phyloP scores from a whole-genome alignment of 1,284 basidiomycete genomes.

The Calocybe gambosa region DNA sequence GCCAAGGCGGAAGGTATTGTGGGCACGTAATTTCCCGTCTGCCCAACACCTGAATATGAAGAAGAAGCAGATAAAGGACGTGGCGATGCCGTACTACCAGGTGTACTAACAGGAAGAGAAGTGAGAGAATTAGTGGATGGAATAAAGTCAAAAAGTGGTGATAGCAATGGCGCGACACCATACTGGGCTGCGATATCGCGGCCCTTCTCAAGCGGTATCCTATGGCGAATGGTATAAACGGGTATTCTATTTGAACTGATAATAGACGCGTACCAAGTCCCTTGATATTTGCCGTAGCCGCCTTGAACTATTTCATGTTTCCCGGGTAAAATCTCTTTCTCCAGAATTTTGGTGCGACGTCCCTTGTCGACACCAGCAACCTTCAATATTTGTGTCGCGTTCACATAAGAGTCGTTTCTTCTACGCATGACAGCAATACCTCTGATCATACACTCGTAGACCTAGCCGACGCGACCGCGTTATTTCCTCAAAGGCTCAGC shows the following conservation, averaged over 20 bases:
- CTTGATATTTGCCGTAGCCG: slow-evolving; percentile 99
- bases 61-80: slow-evolving; percentile 49
- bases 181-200: slow-evolving; percentile 88
- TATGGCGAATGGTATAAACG: slow-evolving; percentile 24
- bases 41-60: slow-evolving; percentile 39
- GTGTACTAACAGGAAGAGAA: slow-evolving; percentile 50
- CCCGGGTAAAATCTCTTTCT: slow-evolving; percentile 94
- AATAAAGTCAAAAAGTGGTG: slow-evolving; percentile 88
- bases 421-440: slow-evolving; percentile 98
- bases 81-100: slow-evolving; percentile 40
- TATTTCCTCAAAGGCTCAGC: slow-evolving; percentile 17
- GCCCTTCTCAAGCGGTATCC: slow-evolving; percentile 91
- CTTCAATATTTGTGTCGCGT: slow-evolving; percentile 99
- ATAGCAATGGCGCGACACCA: slow-evolving; percentile 78
- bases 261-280: slow-evolving; percentile 74
- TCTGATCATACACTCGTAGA: slow-evolving; percentile 95
- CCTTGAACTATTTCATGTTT: slow-evolving; percentile 99
- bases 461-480: slow-evolving; percentile 51
- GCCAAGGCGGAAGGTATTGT: slow-evolving; percentile 51
- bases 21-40: slow-evolving; percentile 36
- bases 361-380: slow-evolving; percentile 98
- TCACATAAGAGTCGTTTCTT: slow-evolving; percentile 89
- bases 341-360: slow-evolving; percentile 92
- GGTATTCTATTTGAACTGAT: not conserved
- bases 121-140: slow-evolving; percentile 66